Evolutionary conservation across 1,284 basidiomycete species (phyloP).

Genomic region (Ustilago sp.): DNA sequence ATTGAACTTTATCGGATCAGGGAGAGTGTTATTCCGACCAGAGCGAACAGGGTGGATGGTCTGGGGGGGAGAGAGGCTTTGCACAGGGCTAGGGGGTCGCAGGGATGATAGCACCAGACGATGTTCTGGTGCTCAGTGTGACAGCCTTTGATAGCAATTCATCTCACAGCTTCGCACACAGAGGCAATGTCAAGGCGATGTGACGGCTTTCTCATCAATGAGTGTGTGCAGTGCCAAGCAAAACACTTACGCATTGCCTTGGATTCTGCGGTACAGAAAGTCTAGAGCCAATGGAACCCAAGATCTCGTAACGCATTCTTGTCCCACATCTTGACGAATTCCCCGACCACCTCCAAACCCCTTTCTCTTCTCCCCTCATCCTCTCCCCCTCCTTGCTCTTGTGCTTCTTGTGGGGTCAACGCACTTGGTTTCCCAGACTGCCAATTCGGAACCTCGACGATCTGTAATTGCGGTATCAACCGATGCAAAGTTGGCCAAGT

Average conservation of each 20-base stretch:
- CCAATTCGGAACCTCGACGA: slow-evolving; percentile 22
- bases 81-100: not conserved
- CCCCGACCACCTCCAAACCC: not conserved
- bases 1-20: slow-evolving; percentile 83
- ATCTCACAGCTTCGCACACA: not conserved
- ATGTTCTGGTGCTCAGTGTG: too few relatives aligned
- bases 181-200: not conserved
- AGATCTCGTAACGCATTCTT: slow-evolving; percentile 35
- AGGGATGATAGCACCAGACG: not conserved
- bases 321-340: slow-evolving; percentile 18
- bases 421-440: not conserved
- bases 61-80: slow-evolving; percentile 21
- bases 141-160: too few relatives aligned
- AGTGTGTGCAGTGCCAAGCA: too few relatives aligned
- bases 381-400: not conserved
- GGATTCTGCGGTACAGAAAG: too few relatives aligned
- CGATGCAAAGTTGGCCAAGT: slow-evolving; percentile 2
- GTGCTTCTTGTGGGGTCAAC: not conserved
- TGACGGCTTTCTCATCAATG: not conserved
- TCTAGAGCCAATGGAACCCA: slow-evolving; percentile 33
- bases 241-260: too few relatives aligned
- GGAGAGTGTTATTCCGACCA: slow-evolving; percentile 71
- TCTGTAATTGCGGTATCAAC: not conserved
- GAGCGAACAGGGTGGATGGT: slow-evolving; percentile 29
- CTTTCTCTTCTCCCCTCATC: not conserved